Evolutionary conservation across 73 alveolate genomes (phyloP), one percentile per base, ranked within the genome.

Genomic region (Paramecium tetraurelia): DNA sequence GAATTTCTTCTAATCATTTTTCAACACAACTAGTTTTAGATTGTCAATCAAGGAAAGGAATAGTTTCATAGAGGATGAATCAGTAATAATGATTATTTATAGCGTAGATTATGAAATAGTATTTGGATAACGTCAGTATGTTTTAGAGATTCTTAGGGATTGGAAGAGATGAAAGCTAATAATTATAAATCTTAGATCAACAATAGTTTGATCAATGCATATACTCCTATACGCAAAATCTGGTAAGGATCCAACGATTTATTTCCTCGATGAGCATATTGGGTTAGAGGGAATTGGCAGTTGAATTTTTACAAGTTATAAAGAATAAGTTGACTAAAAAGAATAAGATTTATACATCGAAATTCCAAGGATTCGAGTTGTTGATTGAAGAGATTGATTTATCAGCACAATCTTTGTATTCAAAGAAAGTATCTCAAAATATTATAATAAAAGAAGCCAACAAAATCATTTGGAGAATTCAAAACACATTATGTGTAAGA

Each of bases 71-170:
- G 46, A 63, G 27, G 84, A 63, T 63, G 24, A 63, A 63, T 27
- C 18, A 4, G 84, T 63, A 63, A 21, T 63, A 27, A 11, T 63
- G 24, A 33, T 63, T 48, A 48, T 29, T 8, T 59, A 12, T 63
- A 12, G 4, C 0, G 27, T 63, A 63, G 84, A 63, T 63, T 12
- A 33, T 33, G 21, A 11, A 63, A 63, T 33, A 63, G 41, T 63
- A 63, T 63, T 31, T 12, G 12, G 84, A 63, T 10, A 63, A 63
- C 6, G 9, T 63, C 4, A 27, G 11, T 27, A 63, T 63, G 84
- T 63, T 63, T 63, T 63, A 63, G 12, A 63, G 84, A 27, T 63
- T 63, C 48, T 63, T 63, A 63, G 84, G 84, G 29, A 63, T 63
- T 3, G 84, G 35, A 20, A 63, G 84, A 18, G 27, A 63, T 63